Base-by-base conservation (phyloP, 148 eudicot genomes). In the Selenicereus undatus region DNA sequence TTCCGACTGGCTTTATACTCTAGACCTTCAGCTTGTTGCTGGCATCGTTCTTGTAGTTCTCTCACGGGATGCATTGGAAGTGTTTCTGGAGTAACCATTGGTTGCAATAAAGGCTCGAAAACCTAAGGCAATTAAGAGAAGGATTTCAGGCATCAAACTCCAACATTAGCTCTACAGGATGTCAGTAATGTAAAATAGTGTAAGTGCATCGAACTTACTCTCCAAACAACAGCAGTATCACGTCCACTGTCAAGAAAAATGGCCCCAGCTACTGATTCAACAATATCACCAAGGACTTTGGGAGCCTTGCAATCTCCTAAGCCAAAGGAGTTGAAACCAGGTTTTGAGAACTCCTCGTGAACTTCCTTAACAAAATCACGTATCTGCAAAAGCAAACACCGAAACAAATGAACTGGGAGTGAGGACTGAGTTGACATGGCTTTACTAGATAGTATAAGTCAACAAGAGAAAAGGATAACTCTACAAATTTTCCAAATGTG, bases 21-120 rank as follows among this genome's bases (percentile, higher is more conserved):
- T 58, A 96, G 88, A 50, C 95, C 98, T 89, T 96, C 97, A 75
- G 99, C 99, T 82, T 93, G 97, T 76, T 93, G 99, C 86, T 96
- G 99, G 87, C 99, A 96, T 71, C 99, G 88, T 82, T 96, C 99
- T 85, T 96, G 98, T 77, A 96, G 89, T 86, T 96, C 99, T 78
- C 99, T 87, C 76, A 96, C 99, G 16, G 99, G 99, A 81, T 96
- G 99, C 99, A 96, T 96, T 3, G 99, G 99, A 79, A 96, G 94
- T 21, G 99, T 96, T 79, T 96, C 99, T 45, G 98, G 99, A 65
- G 99, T 96, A 73, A 96, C 99, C 92, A 96, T 93, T 50, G 99
- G 99, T 82, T 96, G 88, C 90, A 96, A 78, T 83, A 96, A 85
- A 27, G 99, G 99, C 87, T 96, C 91, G 70, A 96, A 96, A 26